phyloP scores from a whole-genome alignment of 148 eudicot genomes.

The Chenopodium berlandieri region DNA sequence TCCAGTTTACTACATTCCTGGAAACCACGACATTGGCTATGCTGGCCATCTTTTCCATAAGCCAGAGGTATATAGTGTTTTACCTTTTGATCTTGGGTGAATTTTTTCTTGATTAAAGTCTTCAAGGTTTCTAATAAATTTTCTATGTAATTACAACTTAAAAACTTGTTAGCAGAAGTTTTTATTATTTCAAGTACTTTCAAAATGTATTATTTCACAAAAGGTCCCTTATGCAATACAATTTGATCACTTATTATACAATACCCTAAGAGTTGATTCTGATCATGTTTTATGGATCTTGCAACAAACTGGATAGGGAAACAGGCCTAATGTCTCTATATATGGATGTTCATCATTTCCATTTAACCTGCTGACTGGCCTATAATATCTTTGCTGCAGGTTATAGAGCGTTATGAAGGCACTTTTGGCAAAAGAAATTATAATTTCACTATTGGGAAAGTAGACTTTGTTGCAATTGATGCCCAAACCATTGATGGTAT shows the following conservation, averaged over 20 bases:
- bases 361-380: constrained; percentile 13
- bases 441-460: constrained; percentile 59
- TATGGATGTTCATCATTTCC: not conserved
- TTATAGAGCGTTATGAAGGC: constrained; percentile 68
- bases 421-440: constrained; percentile 71
- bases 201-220: not conserved
- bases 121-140: not conserved
- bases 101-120: not conserved
- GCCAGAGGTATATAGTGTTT: constrained; percentile 55
- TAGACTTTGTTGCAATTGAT: constrained; percentile 85
- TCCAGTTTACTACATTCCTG: constrained; percentile 59
- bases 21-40: constrained; percentile 94
- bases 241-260: not conserved
- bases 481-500: constrained; percentile 89
- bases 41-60: constrained; percentile 46
- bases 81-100: not conserved
- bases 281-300: not conserved
- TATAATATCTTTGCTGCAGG: constrained; percentile 36
- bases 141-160: not conserved
- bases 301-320: not conserved
- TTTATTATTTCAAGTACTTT: not conserved
- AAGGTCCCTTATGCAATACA: not conserved
- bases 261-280: not conserved
- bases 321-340: not conserved
- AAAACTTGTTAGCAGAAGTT: not conserved